Evolutionary conservation across 345 rosid species (phyloP).

Genomic region (Melastoma malabathricum): DNA sequence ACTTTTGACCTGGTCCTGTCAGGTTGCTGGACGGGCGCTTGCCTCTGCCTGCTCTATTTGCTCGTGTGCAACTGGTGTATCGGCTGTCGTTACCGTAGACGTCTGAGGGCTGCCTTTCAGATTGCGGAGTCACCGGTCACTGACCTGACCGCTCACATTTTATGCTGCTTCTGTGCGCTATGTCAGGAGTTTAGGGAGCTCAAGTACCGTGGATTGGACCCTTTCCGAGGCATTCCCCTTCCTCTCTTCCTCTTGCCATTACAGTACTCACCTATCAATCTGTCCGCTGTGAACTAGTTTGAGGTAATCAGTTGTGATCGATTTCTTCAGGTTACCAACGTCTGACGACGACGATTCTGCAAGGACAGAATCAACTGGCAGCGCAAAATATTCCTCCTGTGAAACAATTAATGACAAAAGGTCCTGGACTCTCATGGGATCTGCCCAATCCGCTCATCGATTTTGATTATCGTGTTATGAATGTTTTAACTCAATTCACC

Average conservation of each 20-base stretch:
- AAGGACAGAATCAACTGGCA: not conserved
- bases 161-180: constrained; percentile 5
- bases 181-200: constrained; percentile 6
- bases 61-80: constrained; percentile 7
- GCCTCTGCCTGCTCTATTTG: not conserved
- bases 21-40: constrained; percentile 3
- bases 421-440: not conserved
- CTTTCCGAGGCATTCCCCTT: not conserved
- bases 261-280: not conserved
- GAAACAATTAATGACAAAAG: not conserved
- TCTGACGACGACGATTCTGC: not conserved
- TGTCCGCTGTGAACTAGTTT: not conserved
- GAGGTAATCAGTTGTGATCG: not conserved
- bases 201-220: not conserved
- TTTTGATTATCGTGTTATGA: no score
- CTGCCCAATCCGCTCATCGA: not conserved
- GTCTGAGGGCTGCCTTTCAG: not conserved
- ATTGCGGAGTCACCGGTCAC: not conserved
- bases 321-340: constrained; percentile 4
- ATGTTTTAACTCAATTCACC: no score
- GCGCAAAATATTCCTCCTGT: not conserved
- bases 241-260: no score
- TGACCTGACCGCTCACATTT: not conserved
- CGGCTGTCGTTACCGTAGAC: not conserved
- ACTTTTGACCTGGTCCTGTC: not conserved